Evolutionary conservation across 1,139 yeast species (phyloP), one percentile per base, ranked within the genome.

Genomic region (Candida tetrigidarum): DNA sequence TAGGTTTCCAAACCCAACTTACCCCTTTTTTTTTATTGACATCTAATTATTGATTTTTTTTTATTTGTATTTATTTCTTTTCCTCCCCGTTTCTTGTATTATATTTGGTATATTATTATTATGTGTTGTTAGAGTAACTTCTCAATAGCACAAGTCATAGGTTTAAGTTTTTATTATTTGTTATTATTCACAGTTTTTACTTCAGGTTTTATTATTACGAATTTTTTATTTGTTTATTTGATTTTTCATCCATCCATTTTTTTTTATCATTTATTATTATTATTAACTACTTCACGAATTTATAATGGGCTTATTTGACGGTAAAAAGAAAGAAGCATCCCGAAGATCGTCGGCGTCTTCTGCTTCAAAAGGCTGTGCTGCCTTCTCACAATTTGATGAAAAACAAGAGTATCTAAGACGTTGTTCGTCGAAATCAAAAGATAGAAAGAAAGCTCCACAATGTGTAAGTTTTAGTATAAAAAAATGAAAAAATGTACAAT

Each of bases 391-490:
- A 22, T 47, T 47, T 32, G 50, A 47, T 33, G 50, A 47, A 34
- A 47, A 47, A 45, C 46, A 72, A 56, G 78, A 73, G 54, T 73
- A 73, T 53, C 65, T 58, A 25, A 68, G 67, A 51, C 63, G 78
- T 49, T 73, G 76, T 58, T 59, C 62, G 26, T 43, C 61, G 53
- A 68, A 66, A 55, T 50, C 59, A 33, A 53, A 59, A 35, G 40
- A 36, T 23, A 49, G 50, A 27, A 57, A 57, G 42, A 55, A 59
- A 45, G 50, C 61, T 37, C 74, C 74, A 10, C 50, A 62, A 33
- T 53, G 71, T 26, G 68, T 70, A 16, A 64, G 69, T 38, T 70
- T 72, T 53, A 69, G 76, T 51, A 62, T 72, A 56, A 70, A 73
- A 41, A 68, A 67, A 52, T 59, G 63, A 50, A 19, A 32, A 18